Conservation (phyloP, 2,329 filamentous ascomycete species). For the Aspergillus tamarii region DNA sequence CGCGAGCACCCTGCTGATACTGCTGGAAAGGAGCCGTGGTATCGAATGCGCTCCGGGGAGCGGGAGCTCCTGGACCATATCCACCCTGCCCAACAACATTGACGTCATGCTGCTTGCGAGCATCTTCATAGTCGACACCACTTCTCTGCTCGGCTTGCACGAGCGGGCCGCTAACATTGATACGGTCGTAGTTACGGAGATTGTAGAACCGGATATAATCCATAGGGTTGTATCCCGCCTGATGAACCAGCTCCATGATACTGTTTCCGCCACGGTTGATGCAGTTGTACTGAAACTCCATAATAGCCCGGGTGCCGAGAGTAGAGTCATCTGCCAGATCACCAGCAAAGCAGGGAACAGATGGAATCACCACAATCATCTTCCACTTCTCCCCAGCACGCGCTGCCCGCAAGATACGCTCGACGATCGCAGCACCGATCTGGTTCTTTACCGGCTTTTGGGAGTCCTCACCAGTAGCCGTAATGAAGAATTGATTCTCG, state of each 20-base stretch:
- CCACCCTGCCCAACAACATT: constrained; percentile 51
- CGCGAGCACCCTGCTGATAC: constrained; percentile 72
- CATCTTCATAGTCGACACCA: constrained; percentile 50
- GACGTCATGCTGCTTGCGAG: constrained; percentile 47
- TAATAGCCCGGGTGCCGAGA: constrained; percentile 86
- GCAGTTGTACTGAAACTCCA: constrained; percentile 98
- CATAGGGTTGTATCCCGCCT: constrained; percentile 75
- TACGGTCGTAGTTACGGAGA: constrained; percentile 85
- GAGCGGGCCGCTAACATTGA: constrained; percentile 60
- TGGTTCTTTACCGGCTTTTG: constrained; percentile 86
- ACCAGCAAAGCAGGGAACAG: constrained; percentile 90
- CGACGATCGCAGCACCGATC: constrained; percentile 89
- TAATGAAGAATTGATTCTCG: constrained; percentile 99
- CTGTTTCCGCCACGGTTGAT: constrained; percentile 91
- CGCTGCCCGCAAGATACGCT: constrained; percentile 78
- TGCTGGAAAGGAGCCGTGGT: constrained; percentile 59
- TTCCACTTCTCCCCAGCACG: constrained; percentile 86
- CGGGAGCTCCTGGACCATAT: constrained; percentile 37
- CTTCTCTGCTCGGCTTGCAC: constrained; percentile 44
- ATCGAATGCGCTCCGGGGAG: constrained; percentile 38
- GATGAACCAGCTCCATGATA: constrained; percentile 78
- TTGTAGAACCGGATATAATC: constrained; percentile 95
- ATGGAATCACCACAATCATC: constrained; percentile 86
- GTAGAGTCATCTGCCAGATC: constrained; percentile 84
- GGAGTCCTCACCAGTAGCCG: constrained; percentile 76